Conservation (phyloP, 177 flowering plant genomes). For the Tripterygium wilfordii region DNA sequence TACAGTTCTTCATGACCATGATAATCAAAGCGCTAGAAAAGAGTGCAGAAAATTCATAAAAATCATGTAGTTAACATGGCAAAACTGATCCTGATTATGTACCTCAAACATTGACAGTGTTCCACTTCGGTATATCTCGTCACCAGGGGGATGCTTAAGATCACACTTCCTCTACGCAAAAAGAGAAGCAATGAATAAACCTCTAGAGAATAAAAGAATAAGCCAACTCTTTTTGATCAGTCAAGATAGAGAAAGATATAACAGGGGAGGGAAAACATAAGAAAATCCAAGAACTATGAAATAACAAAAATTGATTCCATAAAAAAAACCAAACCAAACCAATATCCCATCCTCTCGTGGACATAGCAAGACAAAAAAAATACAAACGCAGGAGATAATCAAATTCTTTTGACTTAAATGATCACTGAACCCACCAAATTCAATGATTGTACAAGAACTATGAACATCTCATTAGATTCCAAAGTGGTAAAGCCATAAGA, state of each 20-base stretch:
- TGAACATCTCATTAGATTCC: too few species aligned
- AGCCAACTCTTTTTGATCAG: not conserved
- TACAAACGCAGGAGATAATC: too few species aligned
- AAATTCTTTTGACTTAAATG: too few species aligned
- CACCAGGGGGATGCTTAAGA: conserved; percentile 99
- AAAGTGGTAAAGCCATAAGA: too few species aligned
- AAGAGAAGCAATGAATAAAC: not conserved
- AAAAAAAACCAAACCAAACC: too few species aligned
- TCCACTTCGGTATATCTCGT: conserved; percentile 91
- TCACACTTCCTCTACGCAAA: conserved; percentile 76
- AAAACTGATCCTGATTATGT: conserved; percentile 7
- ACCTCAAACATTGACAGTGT: conserved; percentile 99
- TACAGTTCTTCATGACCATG: too few species aligned
- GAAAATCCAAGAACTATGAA: too few species aligned
- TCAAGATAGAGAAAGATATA: not conserved
- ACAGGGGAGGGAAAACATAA: not conserved
- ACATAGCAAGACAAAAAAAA: too few species aligned
- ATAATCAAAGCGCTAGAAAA: not conserved
- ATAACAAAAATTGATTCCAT: too few species aligned
- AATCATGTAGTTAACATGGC: not conserved
- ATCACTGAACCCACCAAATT: too few species aligned
- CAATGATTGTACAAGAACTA: too few species aligned
- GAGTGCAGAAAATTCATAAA: not conserved
- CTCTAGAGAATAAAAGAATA: not conserved
- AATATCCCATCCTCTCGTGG: too few species aligned